Conservation (phyloP, 2,329 filamentous ascomycete genomes). For the Escovopsis sp. region DNA sequence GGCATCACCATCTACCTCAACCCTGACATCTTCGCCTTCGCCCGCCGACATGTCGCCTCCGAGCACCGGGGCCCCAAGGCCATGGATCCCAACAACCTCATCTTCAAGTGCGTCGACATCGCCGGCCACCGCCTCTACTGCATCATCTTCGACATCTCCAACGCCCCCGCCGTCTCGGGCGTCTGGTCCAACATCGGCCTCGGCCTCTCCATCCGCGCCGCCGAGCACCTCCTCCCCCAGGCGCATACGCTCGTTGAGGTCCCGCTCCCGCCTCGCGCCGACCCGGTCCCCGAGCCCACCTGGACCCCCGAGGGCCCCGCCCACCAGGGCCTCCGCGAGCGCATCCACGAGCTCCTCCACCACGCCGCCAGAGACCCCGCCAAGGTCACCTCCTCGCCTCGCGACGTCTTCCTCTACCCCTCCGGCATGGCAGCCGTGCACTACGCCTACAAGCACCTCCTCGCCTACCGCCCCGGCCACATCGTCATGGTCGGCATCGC, state of each 20-base stretch:
- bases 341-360: conserved; percentile 27
- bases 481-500: conserved; percentile 34
- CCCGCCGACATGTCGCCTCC: conserved; percentile 18
- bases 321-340: conserved; percentile 23
- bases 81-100: conserved; percentile 20
- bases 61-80: conserved; percentile 20
- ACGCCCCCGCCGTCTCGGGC: conserved; percentile 22
- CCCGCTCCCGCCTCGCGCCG: conserved; percentile 10
- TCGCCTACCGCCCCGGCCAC: conserved; percentile 18
- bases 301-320: conserved; percentile 23
- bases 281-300: conserved; percentile 19
- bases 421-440: conserved; percentile 41
- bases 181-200: conserved; percentile 32
- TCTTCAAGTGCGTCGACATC: conserved; percentile 27
- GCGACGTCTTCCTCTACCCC: conserved; percentile 37
- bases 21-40: conserved; percentile 17
- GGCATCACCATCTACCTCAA: conserved; percentile 18
- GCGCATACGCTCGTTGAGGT: conserved; percentile 22
- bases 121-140: conserved; percentile 27
- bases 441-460: conserved; percentile 24
- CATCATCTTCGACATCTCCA: conserved; percentile 24
- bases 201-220: conserved; percentile 30
- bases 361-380: conserved; percentile 22
- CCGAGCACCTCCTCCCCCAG: conserved; percentile 26
- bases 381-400: conserved; percentile 11